Conservation (phyloP, 768 basidiomycete species). For the Russula foetens region DNA sequence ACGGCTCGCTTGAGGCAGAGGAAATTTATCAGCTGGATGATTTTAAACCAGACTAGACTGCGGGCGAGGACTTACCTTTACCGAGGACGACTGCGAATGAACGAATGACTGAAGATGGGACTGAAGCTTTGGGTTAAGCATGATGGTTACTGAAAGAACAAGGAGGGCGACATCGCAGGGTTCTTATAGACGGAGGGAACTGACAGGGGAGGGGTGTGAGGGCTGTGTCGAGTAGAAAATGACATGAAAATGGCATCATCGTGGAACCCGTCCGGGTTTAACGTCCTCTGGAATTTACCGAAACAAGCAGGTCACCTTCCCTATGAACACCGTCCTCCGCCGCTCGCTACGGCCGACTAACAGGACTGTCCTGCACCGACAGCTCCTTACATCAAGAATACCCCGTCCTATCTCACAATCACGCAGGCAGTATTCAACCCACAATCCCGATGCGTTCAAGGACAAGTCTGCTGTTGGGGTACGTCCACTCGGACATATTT, state of each 20-base stretch:
- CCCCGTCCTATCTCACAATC: background rate
- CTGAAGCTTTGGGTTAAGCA: slow-evolving; percentile 7
- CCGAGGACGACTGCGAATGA: background rate
- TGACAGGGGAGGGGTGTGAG: background rate
- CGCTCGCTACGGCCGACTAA: background rate
- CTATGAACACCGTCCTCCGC: slow-evolving; percentile 12
- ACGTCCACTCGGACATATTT: background rate
- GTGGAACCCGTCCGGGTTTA: too few species aligned
- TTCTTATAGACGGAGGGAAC: background rate
- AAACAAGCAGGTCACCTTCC: slow-evolving; percentile 10
- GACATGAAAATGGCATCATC: background rate
- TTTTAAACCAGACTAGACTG: background rate
- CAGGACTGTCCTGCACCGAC: background rate
- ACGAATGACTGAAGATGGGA: slow-evolving; percentile 3
- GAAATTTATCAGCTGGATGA: background rate
- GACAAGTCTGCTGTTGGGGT: slow-evolving; percentile 19
- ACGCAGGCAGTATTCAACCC: slow-evolving; percentile 1
- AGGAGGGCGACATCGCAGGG: background rate
- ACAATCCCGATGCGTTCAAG: slow-evolving; percentile 2
- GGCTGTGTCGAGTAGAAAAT: background rate
- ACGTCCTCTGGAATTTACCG: background rate
- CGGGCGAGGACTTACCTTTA: background rate
- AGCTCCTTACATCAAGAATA: background rate
- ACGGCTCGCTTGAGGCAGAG: background rate
- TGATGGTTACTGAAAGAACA: background rate